These are phyloP conservation scores for Marchantia polymorpha DNA, from an alignment of 225 moss, liverwort and hornwort genomes.

Conservation along the genomic window DNA sequence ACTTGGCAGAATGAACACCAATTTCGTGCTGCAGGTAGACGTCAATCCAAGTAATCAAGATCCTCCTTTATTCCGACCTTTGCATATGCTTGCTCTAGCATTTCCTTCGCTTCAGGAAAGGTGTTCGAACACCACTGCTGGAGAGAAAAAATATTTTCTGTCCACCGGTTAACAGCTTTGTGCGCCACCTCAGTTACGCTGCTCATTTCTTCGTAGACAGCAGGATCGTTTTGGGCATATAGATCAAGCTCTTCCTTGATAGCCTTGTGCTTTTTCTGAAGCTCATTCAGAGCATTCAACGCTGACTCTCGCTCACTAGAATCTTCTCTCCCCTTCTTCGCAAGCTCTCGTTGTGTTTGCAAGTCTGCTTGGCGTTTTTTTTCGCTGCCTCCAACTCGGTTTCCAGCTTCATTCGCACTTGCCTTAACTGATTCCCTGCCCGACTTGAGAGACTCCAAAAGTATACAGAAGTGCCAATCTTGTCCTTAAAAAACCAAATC, in stretches of 20 bases:
- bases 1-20: background rate
- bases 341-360: conserved; percentile 48
- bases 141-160: conserved; percentile 75
- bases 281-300: conserved; percentile 40
- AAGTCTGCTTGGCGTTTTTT: conserved; percentile 55
- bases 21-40: background rate
- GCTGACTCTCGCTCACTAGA: conserved; percentile 66
- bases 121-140: conserved; percentile 76
- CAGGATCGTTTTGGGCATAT: conserved; percentile 73
- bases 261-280: conserved; percentile 61
- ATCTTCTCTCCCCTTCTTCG: conserved; percentile 68
- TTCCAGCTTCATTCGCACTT: conserved; percentile 58
- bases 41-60: conserved; percentile 63
- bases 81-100: conserved; percentile 62
- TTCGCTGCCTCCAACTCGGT: conserved; percentile 44
- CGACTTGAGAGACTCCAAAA: conserved; percentile 90
- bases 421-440: conserved; percentile 78
- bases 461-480: conserved; percentile 88
- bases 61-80: conserved; percentile 83
- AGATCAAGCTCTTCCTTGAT: conserved; percentile 65
- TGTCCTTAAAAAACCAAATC: conserved; percentile 86
- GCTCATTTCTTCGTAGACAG: conserved; percentile 69
- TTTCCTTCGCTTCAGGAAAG: conserved; percentile 80
- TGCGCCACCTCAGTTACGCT: conserved; percentile 58
- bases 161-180: conserved; percentile 77